Percentiles rank a stretch among this genome's conserved stretches.
phyloP scores from a whole-genome alignment of 371 early-diverging fungal genomes.

The Actinomucor elegans region DNA sequence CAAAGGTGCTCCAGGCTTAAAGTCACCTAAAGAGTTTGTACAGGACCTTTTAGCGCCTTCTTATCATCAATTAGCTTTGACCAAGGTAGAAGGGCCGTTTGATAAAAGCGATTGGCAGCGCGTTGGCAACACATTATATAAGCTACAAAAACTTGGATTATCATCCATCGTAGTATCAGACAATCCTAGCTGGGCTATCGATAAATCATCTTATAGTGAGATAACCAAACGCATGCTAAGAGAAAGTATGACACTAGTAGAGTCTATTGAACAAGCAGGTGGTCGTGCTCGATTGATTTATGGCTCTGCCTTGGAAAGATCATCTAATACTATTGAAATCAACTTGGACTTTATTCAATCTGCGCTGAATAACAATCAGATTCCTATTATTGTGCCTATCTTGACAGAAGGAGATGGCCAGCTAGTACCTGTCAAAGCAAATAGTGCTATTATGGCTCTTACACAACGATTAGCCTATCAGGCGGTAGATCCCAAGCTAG shows the following conservation, averaged over 20 bases:
- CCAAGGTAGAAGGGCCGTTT: constrained; percentile 61
- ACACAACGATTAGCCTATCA: constrained; percentile 17
- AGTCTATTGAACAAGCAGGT: constrained; percentile 76
- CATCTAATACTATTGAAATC: constrained; percentile 18
- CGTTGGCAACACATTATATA: constrained; percentile 64
- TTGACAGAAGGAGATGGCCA: constrained; percentile 22
- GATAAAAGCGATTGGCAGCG: constrained; percentile 46
- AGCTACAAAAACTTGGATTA: constrained; percentile 70
- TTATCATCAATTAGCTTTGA: constrained; percentile 58
- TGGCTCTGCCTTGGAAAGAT: constrained; percentile 25
- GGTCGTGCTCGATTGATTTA: constrained; percentile 71
- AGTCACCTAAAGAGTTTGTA: constrained; percentile 49
- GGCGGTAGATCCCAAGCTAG: constrained; percentile 18
- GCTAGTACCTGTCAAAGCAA: constrained; percentile 29
- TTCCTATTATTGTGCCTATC: constrained; percentile 47
- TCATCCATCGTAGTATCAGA: constrained; percentile 70
- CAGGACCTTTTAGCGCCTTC: constrained; percentile 47
- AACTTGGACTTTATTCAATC: constrained; percentile 43
- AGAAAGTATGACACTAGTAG: constrained; percentile 64
- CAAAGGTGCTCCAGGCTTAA: constrained; percentile 11
- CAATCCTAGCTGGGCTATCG: constrained; percentile 48
- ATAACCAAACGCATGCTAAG: constrained; percentile 47
- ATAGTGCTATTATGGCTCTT: constrained; percentile 32
- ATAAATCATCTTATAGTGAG: constrained; percentile 29
- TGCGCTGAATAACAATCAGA: constrained; percentile 38